These are phyloP conservation scores for Botrytis fabae DNA, from an alignment of 2,329 filamentous ascomycete species.

Conservation along the genomic window DNA sequence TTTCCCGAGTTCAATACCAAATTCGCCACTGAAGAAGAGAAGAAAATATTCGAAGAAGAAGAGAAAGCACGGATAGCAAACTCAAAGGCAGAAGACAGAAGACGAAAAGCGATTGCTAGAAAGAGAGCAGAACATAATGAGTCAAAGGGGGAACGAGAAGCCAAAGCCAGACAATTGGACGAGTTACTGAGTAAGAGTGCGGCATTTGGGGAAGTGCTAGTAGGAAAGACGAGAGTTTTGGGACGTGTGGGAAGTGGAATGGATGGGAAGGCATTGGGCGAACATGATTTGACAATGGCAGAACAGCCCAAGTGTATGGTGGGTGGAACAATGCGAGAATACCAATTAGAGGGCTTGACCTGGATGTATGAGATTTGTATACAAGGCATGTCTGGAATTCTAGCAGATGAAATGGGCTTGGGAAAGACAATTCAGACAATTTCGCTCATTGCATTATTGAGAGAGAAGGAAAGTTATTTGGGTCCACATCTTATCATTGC, in stretches of 20 bases:
- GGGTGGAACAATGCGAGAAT: conserved; percentile 88
- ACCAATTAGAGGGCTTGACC: conserved; percentile 90
- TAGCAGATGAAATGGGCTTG: conserved; percentile 63
- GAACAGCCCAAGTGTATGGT: conserved; percentile 82
- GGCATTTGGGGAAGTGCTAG: conserved; percentile 62
- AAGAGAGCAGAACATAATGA: conserved; percentile 49
- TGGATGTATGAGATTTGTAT: conserved; percentile 75
- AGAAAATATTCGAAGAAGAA: conserved; percentile 44
- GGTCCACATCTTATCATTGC: conserved; percentile 91
- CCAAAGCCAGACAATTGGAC: conserved; percentile 60
- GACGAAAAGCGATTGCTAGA: conserved; percentile 40
- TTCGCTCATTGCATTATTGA: conserved; percentile 67
- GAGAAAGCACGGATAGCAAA: conserved; percentile 51
- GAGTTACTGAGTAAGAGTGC: conserved; percentile 59
- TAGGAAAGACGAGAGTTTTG: conserved; percentile 62
- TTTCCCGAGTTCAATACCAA: conserved; percentile 28
- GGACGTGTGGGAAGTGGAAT: conserved; percentile 62
- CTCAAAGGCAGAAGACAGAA: conserved; percentile 45
- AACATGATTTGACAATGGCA: conserved; percentile 73
- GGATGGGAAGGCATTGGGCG: conserved; percentile 59
- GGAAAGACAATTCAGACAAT: conserved; percentile 58
- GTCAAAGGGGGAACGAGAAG: conserved; percentile 55
- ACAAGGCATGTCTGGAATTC: conserved; percentile 63
- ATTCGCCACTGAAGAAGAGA: conserved; percentile 36
- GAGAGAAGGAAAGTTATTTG: conserved; percentile 78